Evolutionary conservation across 2,329 filamentous ascomycete species (phyloP).

Genomic region (Raffaelea ambrosiae): DNA sequence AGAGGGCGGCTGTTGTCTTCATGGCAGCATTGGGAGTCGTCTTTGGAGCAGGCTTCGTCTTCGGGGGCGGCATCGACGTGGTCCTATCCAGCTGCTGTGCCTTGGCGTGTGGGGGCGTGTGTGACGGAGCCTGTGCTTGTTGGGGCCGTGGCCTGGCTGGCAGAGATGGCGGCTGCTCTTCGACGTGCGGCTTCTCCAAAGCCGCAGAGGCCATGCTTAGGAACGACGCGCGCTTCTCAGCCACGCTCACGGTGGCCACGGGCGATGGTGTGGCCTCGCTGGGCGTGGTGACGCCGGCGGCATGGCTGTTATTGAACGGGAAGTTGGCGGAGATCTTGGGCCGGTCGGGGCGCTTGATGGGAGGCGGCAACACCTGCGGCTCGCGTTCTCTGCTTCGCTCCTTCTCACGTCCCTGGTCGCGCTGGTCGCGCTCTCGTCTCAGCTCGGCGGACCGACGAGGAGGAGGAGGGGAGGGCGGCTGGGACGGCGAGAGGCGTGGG

Average conservation of each 20-base stretch:
- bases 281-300: too few species aligned
- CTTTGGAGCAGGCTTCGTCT: too few species aligned
- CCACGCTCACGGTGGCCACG: not conserved
- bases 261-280: too few species aligned
- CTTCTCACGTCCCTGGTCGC: conserved; percentile 6
- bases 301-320: conserved; percentile 13
- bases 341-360: conserved; percentile 74
- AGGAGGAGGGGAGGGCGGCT: conserved; percentile 55
- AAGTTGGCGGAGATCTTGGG: conserved; percentile 27
- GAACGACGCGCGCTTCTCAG: conserved; percentile 62
- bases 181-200: conserved; percentile 48
- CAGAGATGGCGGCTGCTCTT: conserved; percentile 40
- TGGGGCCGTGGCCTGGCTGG: conserved; percentile 41
- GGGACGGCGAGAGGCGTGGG: conserved; percentile 36
- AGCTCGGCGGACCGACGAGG: conserved; percentile 54
- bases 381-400: not conserved
- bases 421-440: conserved; percentile 36
- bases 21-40: too few species aligned
- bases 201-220: conserved; percentile 73
- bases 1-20: conserved; percentile 14
- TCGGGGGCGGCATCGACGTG: conserved; percentile 1
- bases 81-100: conserved; percentile 13
- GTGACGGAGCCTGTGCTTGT: too few species aligned
- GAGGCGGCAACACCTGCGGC: conserved; percentile 51
- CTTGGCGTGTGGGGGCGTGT: too few species aligned